phyloP scores from a whole-genome alignment of 1,284 basidiomycete genomes.

The Somion occarium region DNA sequence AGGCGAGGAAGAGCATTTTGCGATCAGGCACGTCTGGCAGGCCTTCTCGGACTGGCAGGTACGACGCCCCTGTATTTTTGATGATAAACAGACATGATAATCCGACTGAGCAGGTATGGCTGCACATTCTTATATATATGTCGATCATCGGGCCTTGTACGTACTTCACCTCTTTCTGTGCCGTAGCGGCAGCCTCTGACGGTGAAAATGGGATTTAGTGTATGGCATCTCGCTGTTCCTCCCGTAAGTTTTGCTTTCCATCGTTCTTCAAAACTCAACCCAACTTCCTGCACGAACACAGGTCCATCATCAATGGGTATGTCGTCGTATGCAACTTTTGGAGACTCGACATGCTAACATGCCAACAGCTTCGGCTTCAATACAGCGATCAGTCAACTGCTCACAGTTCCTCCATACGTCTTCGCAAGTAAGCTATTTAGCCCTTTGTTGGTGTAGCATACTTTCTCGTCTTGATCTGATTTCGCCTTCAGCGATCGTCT shows the following conservation, averaged over 20 bases:
- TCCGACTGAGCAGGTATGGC: conserved; percentile 39
- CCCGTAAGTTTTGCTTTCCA: conserved; percentile 40
- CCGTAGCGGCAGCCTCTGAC: too few relatives aligned
- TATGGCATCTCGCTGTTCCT: conserved; percentile 63
- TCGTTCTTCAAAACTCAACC: neutral
- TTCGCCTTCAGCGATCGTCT: conserved; percentile 41
- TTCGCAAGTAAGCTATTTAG: conserved; percentile 57
- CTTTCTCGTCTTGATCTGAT: neutral
- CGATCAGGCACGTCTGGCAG: conserved; percentile 45
- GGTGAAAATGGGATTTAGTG: conserved; percentile 22
- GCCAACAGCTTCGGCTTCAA: conserved; percentile 51
- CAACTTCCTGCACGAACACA: too few relatives aligned
- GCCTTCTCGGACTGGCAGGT: conserved; percentile 66
- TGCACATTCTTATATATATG: conserved; percentile 58
- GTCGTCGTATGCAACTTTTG: too few relatives aligned
- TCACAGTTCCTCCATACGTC: conserved; percentile 68
- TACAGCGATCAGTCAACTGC: conserved; percentile 54
- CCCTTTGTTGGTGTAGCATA: conserved; percentile 2
- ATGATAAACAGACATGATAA: too few relatives aligned
- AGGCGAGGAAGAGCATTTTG: conserved; percentile 61
- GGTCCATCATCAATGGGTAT: conserved; percentile 60
- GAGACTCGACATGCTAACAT: too few relatives aligned
- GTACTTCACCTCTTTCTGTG: too few relatives aligned
- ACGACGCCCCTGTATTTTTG: too few relatives aligned
- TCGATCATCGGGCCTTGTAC: conserved; percentile 54